These are phyloP conservation scores for Neofusicoccum laricinum DNA, from an alignment of 2,329 filamentous ascomycete species.

Conservation along the genomic window DNA sequence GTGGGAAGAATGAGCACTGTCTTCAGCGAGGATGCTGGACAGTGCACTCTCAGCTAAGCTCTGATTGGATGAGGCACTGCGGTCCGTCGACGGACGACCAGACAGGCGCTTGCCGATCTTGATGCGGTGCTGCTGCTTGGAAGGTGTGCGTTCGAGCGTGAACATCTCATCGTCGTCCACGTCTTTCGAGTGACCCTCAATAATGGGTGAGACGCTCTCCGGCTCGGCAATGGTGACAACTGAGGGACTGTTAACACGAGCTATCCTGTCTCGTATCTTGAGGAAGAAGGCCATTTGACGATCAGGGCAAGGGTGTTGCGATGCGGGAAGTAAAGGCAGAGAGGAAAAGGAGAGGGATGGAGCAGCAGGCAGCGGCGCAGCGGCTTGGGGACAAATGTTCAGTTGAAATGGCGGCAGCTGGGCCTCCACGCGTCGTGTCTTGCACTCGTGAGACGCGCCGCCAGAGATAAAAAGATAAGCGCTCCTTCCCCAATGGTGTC, in stretches of 20 bases:
- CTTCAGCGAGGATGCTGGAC: slow-evolving; percentile 3
- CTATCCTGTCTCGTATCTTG: background rate
- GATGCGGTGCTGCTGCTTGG: slow-evolving; percentile 34
- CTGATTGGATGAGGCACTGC: slow-evolving; percentile 24
- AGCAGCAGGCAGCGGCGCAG: background rate
- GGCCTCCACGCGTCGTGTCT: background rate
- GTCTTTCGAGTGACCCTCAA: slow-evolving; percentile 45
- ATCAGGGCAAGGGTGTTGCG: background rate
- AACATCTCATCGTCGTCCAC: slow-evolving; percentile 41
- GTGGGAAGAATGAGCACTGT: background rate
- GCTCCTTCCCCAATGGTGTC: slow-evolving; percentile 7
- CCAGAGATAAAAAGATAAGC: slow-evolving; percentile 12
- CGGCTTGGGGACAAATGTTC: background rate
- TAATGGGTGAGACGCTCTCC: slow-evolving; percentile 47
- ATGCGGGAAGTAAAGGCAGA: background rate
- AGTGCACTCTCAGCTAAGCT: slow-evolving; percentile 12
- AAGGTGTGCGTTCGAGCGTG: slow-evolving; percentile 36
- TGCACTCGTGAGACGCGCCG: background rate
- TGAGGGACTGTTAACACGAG: slow-evolving; percentile 22
- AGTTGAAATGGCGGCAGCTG: background rate
- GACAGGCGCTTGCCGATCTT: slow-evolving; percentile 43
- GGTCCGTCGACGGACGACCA: slow-evolving; percentile 40
- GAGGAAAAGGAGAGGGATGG: background rate
- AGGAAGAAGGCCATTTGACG: background rate
- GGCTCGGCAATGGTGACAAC: slow-evolving; percentile 47